Conservation (phyloP, 1,139 yeast species). For the Torulaspora pretoriensis region DNA sequence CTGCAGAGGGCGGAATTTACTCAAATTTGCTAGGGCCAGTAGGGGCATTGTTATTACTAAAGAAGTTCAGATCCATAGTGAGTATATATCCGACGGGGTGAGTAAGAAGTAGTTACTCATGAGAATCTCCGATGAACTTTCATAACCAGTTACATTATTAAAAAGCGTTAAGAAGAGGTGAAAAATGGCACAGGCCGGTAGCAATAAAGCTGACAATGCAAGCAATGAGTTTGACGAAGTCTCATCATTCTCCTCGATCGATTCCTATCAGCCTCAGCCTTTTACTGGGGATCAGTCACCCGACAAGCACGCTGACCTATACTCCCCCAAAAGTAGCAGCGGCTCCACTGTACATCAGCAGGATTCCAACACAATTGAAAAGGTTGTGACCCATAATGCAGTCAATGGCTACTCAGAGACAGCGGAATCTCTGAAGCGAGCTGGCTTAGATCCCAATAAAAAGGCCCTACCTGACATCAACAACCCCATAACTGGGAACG, state of each 20-base stretch:
- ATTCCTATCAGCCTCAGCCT: constrained; percentile 30
- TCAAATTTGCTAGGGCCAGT: neutral
- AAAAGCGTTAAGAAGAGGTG: no score
- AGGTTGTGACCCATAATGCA: constrained; percentile 24
- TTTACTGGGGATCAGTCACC: constrained; percentile 19
- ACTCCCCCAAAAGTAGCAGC: constrained; percentile 14
- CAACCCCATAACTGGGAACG: constrained; percentile 22
- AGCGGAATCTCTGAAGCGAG: constrained; percentile 25
- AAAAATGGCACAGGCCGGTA: neutral
- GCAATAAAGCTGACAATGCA: constrained; percentile 3
- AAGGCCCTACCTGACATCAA: constrained; percentile 28
- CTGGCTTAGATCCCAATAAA: constrained; percentile 22
- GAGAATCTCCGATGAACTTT: no score
- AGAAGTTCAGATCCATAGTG: no score
- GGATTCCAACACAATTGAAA: constrained; percentile 24
- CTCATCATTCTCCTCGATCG: constrained; percentile 29
- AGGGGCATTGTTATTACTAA: neutral
- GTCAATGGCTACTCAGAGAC: constrained; percentile 27
- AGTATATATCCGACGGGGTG: no score
- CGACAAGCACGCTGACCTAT: constrained; percentile 9
- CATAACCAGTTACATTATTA: no score
- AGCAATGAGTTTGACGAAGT: constrained; percentile 27
- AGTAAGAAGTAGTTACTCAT: no score
- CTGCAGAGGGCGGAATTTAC: constrained; percentile 1
- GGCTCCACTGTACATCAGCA: constrained; percentile 17